Conservation (phyloP, 2,329 filamentous ascomycete species). For the Trichoderma asperellum region DNA sequence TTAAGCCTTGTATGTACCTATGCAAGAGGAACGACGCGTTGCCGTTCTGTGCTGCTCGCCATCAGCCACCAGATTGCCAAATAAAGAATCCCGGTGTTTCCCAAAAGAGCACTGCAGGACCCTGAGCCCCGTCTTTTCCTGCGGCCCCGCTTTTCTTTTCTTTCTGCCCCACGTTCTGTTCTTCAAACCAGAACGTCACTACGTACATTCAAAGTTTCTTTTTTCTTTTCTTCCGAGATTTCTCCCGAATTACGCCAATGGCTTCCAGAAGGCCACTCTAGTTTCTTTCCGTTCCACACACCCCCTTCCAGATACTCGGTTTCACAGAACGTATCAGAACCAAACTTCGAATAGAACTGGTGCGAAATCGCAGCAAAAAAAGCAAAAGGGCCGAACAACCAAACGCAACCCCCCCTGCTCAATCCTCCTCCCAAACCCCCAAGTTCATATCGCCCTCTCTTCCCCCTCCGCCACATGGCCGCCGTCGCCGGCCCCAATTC, state of each 20-base stretch:
- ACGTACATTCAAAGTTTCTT: neutral
- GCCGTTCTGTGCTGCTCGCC: neutral
- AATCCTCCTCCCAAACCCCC: neutral
- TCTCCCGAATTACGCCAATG: neutral
- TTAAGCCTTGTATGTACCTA: no score
- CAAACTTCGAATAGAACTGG: neutral
- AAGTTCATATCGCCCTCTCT: neutral
- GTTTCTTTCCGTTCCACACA: neutral
- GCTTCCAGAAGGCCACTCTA: conserved; percentile 8
- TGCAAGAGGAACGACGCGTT: neutral
- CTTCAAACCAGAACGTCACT: neutral
- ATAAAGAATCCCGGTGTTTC: neutral
- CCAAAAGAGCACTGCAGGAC: neutral
- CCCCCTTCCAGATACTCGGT: neutral
- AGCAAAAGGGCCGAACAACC: no score
- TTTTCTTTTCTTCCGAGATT: conserved; percentile 10
- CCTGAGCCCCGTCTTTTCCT: neutral
- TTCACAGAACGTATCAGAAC: neutral
- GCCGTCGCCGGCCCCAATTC: conserved; percentile 28
- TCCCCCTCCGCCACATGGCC: conserved; percentile 8
- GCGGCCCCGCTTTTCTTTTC: neutral
- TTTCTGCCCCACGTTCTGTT: neutral
- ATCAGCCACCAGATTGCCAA: neutral
- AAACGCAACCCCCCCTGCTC: neutral
- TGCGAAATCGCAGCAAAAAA: neutral